Conservation (phyloP, 148 eudicot genomes). For the Cornus controversa region DNA sequence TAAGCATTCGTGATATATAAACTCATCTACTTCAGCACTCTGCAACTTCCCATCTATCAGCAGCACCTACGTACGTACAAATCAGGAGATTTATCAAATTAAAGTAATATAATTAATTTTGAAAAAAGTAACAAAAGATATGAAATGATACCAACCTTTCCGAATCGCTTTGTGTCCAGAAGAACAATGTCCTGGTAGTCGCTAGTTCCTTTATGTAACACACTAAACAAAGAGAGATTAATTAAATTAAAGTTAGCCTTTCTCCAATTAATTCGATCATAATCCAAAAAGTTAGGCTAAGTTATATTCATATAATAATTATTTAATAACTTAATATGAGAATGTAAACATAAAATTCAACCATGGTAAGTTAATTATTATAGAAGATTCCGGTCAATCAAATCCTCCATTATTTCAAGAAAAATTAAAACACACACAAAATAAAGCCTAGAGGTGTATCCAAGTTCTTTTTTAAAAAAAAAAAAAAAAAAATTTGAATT, state of each 20-base stretch:
- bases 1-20: slow-evolving; percentile 80
- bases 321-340: too few relatives aligned
- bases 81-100: neutral
- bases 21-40: slow-evolving; percentile 80
- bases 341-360: neutral
- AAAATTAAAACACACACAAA: too few relatives aligned
- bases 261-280: neutral
- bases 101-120: neutral
- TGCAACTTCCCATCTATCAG: slow-evolving; percentile 87
- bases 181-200: slow-evolving; percentile 78
- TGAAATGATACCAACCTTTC: slow-evolving; percentile 49
- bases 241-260: neutral
- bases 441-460: too few relatives aligned
- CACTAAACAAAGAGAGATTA: slow-evolving; percentile 30
- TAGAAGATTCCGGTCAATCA: neutral
- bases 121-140: neutral
- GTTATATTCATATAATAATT: too few relatives aligned
- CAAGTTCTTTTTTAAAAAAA: too few relatives aligned
- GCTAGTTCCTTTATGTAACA: slow-evolving; percentile 68
- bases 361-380: neutral
- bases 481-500: too few relatives aligned
- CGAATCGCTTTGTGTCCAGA: slow-evolving; percentile 72
- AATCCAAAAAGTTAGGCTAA: neutral
- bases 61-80: slow-evolving; percentile 41
- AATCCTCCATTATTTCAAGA: too few relatives aligned